Percentiles rank a stretch among this genome's conserved stretches.
These are phyloP conservation scores for Angomonas deanei DNA, from an alignment of 208 protist genomes.

Conservation along the genomic window DNA sequence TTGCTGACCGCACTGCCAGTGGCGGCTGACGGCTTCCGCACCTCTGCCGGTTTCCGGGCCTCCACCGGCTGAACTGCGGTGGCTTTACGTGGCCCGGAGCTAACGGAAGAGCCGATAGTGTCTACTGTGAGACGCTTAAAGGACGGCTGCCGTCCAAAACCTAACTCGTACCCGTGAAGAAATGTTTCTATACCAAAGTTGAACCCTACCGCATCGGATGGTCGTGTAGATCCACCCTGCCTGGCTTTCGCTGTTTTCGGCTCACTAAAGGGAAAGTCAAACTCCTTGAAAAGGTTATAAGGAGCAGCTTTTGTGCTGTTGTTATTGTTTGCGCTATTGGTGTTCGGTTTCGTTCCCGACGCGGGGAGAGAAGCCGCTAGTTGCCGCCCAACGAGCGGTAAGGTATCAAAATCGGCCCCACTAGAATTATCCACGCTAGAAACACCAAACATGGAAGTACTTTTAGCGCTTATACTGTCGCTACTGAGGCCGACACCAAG, in stretches of 20 bases:
- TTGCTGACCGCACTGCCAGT: too few species aligned
- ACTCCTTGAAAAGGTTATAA: slow-evolving; percentile 7
- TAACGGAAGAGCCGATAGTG: neutral
- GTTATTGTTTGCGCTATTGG: neutral
- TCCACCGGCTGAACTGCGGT: neutral
- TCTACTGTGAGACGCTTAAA: slow-evolving; percentile 31
- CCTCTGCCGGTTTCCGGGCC: neutral
- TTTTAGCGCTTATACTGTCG: slow-evolving; percentile 4
- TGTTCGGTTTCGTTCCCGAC: neutral
- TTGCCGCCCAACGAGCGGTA: neutral
- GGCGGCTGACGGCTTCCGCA: too few species aligned
- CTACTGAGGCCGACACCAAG: neutral
- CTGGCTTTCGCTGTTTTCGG: slow-evolving; percentile 1
- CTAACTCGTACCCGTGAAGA: slow-evolving; percentile 54
- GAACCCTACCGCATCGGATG: slow-evolving; percentile 16
- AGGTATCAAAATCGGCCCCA: neutral
- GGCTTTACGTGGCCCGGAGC: neutral
- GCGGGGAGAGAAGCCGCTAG: neutral
- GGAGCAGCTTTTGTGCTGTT: neutral
- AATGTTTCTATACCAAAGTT: slow-evolving; percentile 66
- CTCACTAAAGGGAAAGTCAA: slow-evolving; percentile 1
- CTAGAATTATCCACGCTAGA: neutral
- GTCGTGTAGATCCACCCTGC: neutral
- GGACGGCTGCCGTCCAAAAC: slow-evolving; percentile 53
- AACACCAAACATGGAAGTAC: slow-evolving; percentile 4